These are phyloP conservation scores for Aspergillus sp. DNA, from an alignment of 2,329 filamentous ascomycete genomes.

Conservation along the genomic window DNA sequence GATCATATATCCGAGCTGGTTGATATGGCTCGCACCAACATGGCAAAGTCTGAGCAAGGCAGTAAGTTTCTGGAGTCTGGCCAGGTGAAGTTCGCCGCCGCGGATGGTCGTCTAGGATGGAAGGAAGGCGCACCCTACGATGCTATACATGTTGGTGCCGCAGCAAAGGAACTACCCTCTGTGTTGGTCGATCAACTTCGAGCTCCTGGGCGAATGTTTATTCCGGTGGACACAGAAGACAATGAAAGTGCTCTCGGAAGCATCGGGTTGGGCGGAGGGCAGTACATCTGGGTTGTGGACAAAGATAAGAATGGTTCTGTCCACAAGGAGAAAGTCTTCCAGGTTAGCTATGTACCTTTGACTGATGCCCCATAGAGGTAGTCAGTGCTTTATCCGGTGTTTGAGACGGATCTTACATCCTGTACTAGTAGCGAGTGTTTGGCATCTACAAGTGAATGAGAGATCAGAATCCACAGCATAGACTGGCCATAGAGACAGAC, in stretches of 20 bases:
- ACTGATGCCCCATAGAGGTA: conserved; percentile 48
- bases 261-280: conserved; percentile 28
- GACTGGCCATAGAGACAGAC: no score
- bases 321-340: conserved; percentile 49
- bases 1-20: conserved; percentile 63
- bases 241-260: conserved; percentile 14
- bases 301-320: conserved; percentile 53
- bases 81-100: conserved; percentile 62
- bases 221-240: conserved; percentile 49
- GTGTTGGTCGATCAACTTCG: conserved; percentile 69
- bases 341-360: conserved; percentile 57
- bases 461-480: not conserved
- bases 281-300: conserved; percentile 57
- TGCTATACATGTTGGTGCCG: conserved; percentile 91
- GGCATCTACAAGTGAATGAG: not conserved
- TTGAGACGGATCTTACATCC: no score
- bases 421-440: not conserved
- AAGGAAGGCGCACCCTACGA: conserved; percentile 60
- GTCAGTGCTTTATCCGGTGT: not conserved
- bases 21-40: conserved; percentile 56
- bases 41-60: conserved; percentile 55
- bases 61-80: conserved; percentile 53
- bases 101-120: conserved; percentile 65
- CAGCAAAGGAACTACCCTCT: conserved; percentile 64
- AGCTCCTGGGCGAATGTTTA: conserved; percentile 64